These are phyloP conservation scores for Penicillium sp. DNA, from an alignment of 2,329 filamentous ascomycete genomes.

Conservation along the genomic window DNA sequence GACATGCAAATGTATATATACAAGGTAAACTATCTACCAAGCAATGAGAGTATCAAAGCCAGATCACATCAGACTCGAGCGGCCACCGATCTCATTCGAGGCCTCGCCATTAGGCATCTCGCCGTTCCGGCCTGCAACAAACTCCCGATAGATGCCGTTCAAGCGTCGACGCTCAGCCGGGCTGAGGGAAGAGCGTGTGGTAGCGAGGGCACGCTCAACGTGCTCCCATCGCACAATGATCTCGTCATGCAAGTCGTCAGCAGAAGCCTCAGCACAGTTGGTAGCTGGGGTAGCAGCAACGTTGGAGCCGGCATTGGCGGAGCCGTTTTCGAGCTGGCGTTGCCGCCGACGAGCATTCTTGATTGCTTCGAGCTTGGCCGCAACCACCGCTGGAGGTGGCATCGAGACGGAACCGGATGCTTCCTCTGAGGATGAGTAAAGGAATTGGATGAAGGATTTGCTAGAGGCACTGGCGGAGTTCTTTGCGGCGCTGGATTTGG, in stretches of 20 bases:
- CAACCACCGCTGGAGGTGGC: conserved; percentile 73
- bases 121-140: conserved; percentile 85
- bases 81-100: conserved; percentile 83
- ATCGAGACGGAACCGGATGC: conserved; percentile 55
- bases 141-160: conserved; percentile 81
- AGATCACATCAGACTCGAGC: conserved; percentile 82
- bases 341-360: conserved; percentile 65
- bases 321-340: conserved; percentile 48
- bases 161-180: conserved; percentile 69
- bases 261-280: conserved; percentile 21
- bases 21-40: conserved; percentile 12
- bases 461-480: conserved; percentile 34
- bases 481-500: conserved; percentile 28
- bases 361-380: conserved; percentile 75
- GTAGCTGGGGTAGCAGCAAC: conserved; percentile 15
- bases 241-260: conserved; percentile 52
- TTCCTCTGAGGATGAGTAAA: conserved; percentile 60
- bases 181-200: conserved; percentile 78
- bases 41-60: neutral
- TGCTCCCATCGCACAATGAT: conserved; percentile 83
- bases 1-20: conserved; percentile 17
- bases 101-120: conserved; percentile 94
- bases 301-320: conserved; percentile 3
- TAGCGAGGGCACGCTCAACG: conserved; percentile 69
- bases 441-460: conserved; percentile 70